Evolutionary conservation across 2,329 filamentous ascomycete genomes (phyloP), one percentile per base, ranked within the genome.

Genomic region (Lasiodiplodia gonubiensis): DNA sequence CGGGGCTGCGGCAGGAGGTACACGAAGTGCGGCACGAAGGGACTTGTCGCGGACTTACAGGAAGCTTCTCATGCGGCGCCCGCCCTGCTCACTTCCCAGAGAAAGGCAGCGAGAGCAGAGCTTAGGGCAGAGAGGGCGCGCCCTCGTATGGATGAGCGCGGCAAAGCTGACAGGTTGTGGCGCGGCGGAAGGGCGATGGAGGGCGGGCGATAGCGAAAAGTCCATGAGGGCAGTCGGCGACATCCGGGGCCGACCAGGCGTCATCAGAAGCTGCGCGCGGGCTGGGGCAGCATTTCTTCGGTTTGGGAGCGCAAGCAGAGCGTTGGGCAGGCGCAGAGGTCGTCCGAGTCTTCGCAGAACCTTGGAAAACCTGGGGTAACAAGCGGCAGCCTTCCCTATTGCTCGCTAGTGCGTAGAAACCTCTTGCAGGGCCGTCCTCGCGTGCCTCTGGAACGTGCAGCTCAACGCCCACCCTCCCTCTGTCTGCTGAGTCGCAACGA

Each of bases 291-390:
- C 61, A 54, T 53, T 35, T 63, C 11, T 46, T 35, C 42, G 42
- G 42, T 27, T 23, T 37, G 25, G 16, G 57, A 48, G 48, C 23
- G 35, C 42, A 51, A 23, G 59, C 48, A n/a, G 18, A 39, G 48
- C 12, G 46, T 52, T 27, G 61, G 48, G 61, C 61, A 33, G 33
- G 61, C 48, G 61, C 35, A 46, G 51, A 30, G 35, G 61, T 54
- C 48, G 61, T 54, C 25, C 61, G 61, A 64, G 61, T 53, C 61
- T 54, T n/a, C 35, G 51, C 48, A 54, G 60, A 64, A 53, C 12
- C 61, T 64, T 64, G 48, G 61, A 64, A 64, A 64, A 63, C 51
- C 61, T 54, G 61, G 61, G 61, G 61, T 64, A 64, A 35, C 21
- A 52, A 8, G 61, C 61, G 61, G 61, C 61, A 64, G 25, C 61